Conservation (phyloP, 1,284 basidiomycete species). For the Ganoderma meredithae region DNA sequence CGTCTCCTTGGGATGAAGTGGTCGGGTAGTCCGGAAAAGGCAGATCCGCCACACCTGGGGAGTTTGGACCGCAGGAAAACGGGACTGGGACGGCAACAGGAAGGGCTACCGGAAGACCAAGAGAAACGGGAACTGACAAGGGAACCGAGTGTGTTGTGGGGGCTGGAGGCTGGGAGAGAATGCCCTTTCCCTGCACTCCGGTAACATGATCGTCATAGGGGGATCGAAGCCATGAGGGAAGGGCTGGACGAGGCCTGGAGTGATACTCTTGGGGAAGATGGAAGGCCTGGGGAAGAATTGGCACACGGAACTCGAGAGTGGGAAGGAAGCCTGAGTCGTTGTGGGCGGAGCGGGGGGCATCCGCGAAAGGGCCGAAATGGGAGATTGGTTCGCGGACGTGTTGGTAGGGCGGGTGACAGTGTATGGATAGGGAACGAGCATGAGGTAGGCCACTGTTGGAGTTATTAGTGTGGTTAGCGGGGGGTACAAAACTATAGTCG, state of each 20-base stretch:
- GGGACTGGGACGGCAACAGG: slow-evolving; percentile 17
- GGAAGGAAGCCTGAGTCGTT: slow-evolving; percentile 10
- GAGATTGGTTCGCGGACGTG: slow-evolving; percentile 26
- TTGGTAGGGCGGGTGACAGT: slow-evolving; percentile 28
- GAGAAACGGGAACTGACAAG: background rate
- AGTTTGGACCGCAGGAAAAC: background rate
- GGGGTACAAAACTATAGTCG: slow-evolving; percentile 37
- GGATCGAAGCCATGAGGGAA: background rate
- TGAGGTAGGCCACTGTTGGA: slow-evolving; percentile 17
- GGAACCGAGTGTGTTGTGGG: background rate
- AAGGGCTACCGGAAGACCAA: background rate
- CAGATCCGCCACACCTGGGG: background rate
- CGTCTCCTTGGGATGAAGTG: slow-evolving; percentile 9
- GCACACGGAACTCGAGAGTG: slow-evolving; percentile 29
- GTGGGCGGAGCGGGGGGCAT: slow-evolving; percentile 4
- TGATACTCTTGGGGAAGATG: slow-evolving; percentile 42
- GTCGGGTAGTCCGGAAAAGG: background rate
- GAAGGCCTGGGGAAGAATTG: slow-evolving; percentile 21
- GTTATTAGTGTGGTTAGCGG: slow-evolving; percentile 22
- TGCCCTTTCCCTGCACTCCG: background rate
- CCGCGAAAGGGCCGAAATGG: slow-evolving; percentile 18
- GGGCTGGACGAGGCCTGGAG: slow-evolving; percentile 38
- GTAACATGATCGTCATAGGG: background rate
- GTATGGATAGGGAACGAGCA: slow-evolving; percentile 32
- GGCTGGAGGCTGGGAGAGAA: background rate